Base-by-base conservation (phyloP, 2,329 filamentous ascomycete species). In the Chaetomium globosum region DNA sequence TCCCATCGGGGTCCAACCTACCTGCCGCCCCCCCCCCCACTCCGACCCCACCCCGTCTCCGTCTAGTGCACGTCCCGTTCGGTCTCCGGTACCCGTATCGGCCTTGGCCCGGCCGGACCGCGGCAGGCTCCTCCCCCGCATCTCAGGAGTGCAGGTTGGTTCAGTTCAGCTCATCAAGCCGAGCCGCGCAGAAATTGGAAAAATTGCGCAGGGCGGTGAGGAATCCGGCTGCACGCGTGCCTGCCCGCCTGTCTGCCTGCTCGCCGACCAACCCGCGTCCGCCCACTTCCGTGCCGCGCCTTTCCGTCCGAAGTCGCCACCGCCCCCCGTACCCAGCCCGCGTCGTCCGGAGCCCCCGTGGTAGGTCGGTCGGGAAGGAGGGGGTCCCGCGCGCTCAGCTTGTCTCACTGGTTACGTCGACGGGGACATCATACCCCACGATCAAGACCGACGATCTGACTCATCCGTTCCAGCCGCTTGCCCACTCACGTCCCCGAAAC, bases 51-150 rank as follows among this genome's bases (percentile, higher is more conserved):
- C 51, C 26, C 36, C 58, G n/a, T 8, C 26, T 10, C 59, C 59
- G 52, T 54, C 59, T 36, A 54, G 51, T 51, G 33, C 33, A 7
- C 19, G 3, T 31, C 51, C 58, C 46, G 30, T 60, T 60, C 58
- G 46, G 30, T 31, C 48, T 36, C 46, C 58, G 58, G 30, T 52
- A 12, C 46, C 31, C 46, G 58, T 8, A 52, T 12, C 39, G 23
- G 33, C 5, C 16, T 59, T 49, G 57, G 57, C 43, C 28, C 46
- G 57, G 57, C 57, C 57, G 57, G 43, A 31, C 55, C 39, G 39
- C 39, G 39, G 39, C 16, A n/a, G 39, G 39, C 39, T 43, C 33
- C 8, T 36, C 33, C 33, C 39, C 39, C 39, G 16, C 16, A 43
- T 43, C 39, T 16, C 16, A 19, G 39, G 19, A 13, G 39, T 3